Evolutionary conservation across 2,329 filamentous ascomycete species (phyloP), one percentile per base, ranked within the genome.

Genomic region (Bipolaris gigantea): DNA sequence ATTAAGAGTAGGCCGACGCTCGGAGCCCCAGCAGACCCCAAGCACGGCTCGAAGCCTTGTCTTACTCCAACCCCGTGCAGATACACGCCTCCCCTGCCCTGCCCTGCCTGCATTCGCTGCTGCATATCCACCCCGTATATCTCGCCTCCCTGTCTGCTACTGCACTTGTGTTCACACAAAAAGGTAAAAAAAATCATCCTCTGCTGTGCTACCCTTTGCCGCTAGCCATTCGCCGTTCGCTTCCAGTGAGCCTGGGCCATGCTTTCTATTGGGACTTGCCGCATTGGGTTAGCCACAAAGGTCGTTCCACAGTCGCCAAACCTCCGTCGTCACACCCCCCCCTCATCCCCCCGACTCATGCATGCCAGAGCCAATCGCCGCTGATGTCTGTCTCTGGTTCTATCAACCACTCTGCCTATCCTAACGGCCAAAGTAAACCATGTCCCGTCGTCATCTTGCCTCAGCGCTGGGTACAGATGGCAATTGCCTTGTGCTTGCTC

Each of bases 331-430:
- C 53, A 52, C 60, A 59, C 60, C 61, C 60, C 64, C 56, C 63
- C 67, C 61, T 73, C 70, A 74, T 73, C 63, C 72, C 69, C 67
- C 61, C 63, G 70, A 73, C 62, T 72, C 71, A 56, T 60, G 62
- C 48, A 33, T 36, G 21, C 34, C 39, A 8, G 13, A 35, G 50
- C 67, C 66, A 70, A 70, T 70, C 63, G 65, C 19, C 32, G 50
- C 25, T 55, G 27, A n/a, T 9, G 19, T 25, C 42, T 18, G 25
- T 21, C 23, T 23, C 40, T 25, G 43, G 44, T 48, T 60, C 49
- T 63, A 57, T 57, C 62, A 56, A 53, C 48, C 48, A 41, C 53
- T 45, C 50, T 53, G 38, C 48, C 32, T 27, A 43, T 50, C 48
- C 49, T 50, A 51, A 48, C 52, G 41, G 21, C 38, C 39, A 42